Evolutionary conservation across 1,284 basidiomycete species (phyloP), one percentile per base, ranked within the genome.

Genomic region (Laetiporus sulphureus): DNA sequence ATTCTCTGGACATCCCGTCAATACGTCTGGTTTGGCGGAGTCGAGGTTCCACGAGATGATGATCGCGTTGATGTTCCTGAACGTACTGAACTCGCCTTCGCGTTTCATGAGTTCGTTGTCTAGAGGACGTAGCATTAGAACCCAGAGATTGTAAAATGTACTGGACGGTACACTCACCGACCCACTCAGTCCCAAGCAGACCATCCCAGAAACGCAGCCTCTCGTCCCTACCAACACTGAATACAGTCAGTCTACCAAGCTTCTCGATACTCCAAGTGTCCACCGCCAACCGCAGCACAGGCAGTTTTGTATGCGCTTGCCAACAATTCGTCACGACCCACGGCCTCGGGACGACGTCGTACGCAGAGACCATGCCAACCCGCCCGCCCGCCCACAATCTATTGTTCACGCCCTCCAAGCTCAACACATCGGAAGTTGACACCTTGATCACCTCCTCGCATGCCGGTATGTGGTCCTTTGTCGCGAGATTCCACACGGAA

Each of bases 11-110:
- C 72, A 69, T 7, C 77, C 75, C 0, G 62, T 67, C 15, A 99
- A 68, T 12, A 84, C 70, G 31, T 83, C 79, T 0, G 94, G 94
- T 49, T 83, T 82, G 3, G 84, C 81, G 1, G 92, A 86, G 60
- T 95, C 94, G 39, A 92, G 79, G 60, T 99, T 99, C 91, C 91
- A 99, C 0, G 92, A 86, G 31, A 92, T 77, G 25, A 92, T 73
- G n/a, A 98, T 79, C 0, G 88, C 69, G 8, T 77, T 85, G 47
- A 96, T 64, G 16, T 83, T 68, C 23, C 91, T 74, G 69, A 87
- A 93, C 4, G 75, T 75, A 61, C 87, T 91, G 64, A 85, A 98
- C 19, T 82, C 70, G 0, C 67, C 62, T 60, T 95, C 90, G 16
- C 80, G 75, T 56, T 83, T 83, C 48, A 77, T 60, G 15, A 97